Base-by-base conservation (phyloP, 1,284 basidiomycete genomes). In the Rhizopogon parksii region DNA sequence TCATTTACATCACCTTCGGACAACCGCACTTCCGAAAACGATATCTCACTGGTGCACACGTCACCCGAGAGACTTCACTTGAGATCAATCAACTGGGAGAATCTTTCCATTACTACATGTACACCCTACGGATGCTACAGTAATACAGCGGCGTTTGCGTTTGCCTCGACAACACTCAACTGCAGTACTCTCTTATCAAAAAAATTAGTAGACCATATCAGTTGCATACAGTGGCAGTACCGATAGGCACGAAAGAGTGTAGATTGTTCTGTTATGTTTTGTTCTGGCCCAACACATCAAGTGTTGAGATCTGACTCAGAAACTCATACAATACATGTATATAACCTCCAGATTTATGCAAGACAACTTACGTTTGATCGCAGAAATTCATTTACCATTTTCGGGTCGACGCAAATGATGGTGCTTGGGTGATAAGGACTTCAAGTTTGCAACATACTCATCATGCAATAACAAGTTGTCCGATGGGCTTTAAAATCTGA, bases 11-110 rank as follows among this genome's bases (percentile, higher is more conserved):
- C 52, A 94, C 92, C 1, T 93, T 94, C 58, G 92, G 91, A 4
- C 92, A 95, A 63, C 92, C 92, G 0, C 92, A 95, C 65, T 95
- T 95, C 67, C 83, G 91, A 34, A 79, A 79, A 60, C 78, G 81
- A 40, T 92, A 80, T 66, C 67, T 91, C 34, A 76, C 71, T 12
- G 71, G 66, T 66, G 34, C 50, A 1, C 62, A 68, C 49, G 1
- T 45, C 19, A 45, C 53, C 54, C 70, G 75, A 19, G 72, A 65
- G 5, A 82, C 84, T n/a, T 76, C 64, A 6, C 67, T 90, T 6
- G 79, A 86, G 60, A 74, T 86, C 57, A 80, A 76, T 56, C 73
- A 79, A 56, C 68, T 88, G 40, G 85, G 88, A 32, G 87, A 91
- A 50, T 81, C 82, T 4, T 93, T 93, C 61, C 89, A 91, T 67